Base-by-base conservation (phyloP, 208 protist genomes). In the Wallacemonas rigidus region DNA sequence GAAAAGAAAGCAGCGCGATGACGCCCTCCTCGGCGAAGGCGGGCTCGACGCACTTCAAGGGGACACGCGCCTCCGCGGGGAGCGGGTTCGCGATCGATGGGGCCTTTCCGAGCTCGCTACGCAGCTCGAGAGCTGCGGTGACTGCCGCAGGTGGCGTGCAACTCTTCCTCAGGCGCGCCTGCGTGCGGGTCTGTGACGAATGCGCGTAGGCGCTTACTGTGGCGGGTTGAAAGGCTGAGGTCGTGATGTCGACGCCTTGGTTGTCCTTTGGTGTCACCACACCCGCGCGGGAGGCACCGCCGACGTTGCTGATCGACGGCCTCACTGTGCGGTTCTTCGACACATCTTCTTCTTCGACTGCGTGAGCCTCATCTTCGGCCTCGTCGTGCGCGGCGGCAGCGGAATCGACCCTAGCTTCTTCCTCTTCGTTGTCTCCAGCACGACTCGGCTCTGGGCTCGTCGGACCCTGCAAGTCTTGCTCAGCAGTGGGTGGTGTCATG, bases 1-100 rank as follows among this genome's bases (percentile, higher is more conserved):
- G 69, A 61, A 80, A 76, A 4, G 85, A 80, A 73, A 94, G 74
- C 73, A 91, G 83, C 40, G 81, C 69, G 26, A 78, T 89, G 44
- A 91, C 69, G 2, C 77, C 81, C 5, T 78, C 15, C 8, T 72
- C 67, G 47, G 85, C 86, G 26, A 83, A 88, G 48, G 45, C 45
- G 36, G 70, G 61, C 41, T 85, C 74, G 11, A 54, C 74, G 35
- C 50, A 14, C 60, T 8, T 45, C 40, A 65, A 45, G 41, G 60
- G 60, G 1, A 36, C n/a, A 8, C 64, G 51, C 36, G 38, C 39
- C 8, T 12, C 3, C 5, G 5, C 47, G 1, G 15, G 17, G 11
- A 69, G 50, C 26, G 64, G 26, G n/a, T 57, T 58, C 3, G 12
- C 48, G 26, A 58, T 69, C 36, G 45, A 48, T 6, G 40, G 48